phyloP scores from a whole-genome alignment of 352 stramenopile species.

The Phytophthora niederhauseri region DNA sequence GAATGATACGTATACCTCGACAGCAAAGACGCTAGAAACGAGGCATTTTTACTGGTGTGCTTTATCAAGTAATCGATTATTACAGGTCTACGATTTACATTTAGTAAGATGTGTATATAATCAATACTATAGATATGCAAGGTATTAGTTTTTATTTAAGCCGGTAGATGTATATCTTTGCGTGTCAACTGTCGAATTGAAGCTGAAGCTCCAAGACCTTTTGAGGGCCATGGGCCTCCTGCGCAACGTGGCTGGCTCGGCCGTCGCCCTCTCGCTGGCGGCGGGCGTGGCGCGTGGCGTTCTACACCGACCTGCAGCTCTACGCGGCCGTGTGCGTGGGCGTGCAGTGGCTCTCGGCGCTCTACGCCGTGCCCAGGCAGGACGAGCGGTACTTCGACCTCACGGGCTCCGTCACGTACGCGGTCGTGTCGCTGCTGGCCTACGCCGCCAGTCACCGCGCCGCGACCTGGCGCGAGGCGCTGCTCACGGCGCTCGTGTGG shows the following conservation, averaged over 20 bases:
- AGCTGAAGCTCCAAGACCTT: neutral
- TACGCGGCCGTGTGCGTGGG: constrained; percentile 60
- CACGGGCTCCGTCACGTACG: constrained; percentile 81
- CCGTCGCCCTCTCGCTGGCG: constrained; percentile 44
- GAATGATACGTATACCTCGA: neutral
- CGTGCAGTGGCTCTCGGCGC: constrained; percentile 68
- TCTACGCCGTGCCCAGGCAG: constrained; percentile 71
- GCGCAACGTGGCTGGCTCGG: constrained; percentile 45
- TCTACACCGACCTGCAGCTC: constrained; percentile 45
- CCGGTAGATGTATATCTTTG: too few relatives aligned
- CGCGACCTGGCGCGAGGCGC: constrained; percentile 48
- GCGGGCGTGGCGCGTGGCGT: constrained; percentile 45
- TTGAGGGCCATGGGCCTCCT: constrained; percentile 44
- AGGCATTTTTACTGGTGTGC: too few relatives aligned
- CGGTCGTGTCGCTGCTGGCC: constrained; percentile 56
- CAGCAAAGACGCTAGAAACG: too few relatives aligned
- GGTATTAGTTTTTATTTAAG: too few relatives aligned
- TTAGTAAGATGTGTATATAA: too few relatives aligned
- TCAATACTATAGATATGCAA: too few relatives aligned
- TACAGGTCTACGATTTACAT: too few relatives aligned
- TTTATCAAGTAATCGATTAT: too few relatives aligned
- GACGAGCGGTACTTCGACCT: constrained; percentile 87
- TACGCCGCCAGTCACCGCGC: constrained; percentile 23
- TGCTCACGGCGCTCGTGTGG: constrained; percentile 77
- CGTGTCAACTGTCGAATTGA: neutral